Evolutionary conservation across 2,329 filamentous ascomycete genomes (phyloP).

Genomic region (Fusarium kyushuense): DNA sequence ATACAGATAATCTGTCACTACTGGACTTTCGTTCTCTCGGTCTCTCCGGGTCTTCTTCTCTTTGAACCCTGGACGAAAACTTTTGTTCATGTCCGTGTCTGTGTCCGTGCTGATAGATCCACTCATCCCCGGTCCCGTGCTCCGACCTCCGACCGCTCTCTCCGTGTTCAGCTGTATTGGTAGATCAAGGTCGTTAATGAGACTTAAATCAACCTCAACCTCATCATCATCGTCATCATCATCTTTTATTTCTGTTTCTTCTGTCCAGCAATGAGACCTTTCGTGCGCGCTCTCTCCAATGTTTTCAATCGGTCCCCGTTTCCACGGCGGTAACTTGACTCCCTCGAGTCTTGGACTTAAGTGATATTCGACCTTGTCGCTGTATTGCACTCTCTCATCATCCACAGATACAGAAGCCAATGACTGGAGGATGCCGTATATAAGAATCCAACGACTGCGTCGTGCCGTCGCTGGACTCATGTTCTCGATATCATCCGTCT

Average conservation of each 20-base stretch:
- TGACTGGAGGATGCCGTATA: slow-evolving; percentile 71
- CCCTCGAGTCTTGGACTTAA: slow-evolving; percentile 64
- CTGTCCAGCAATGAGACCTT: slow-evolving; percentile 65
- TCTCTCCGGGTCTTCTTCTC: slow-evolving; percentile 11
- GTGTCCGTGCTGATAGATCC: slow-evolving; percentile 15
- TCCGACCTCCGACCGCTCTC: slow-evolving; percentile 20
- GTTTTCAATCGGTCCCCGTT: slow-evolving; percentile 35
- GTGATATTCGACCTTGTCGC: slow-evolving; percentile 67
- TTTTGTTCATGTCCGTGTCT: not conserved
- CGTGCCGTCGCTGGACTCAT: slow-evolving; percentile 67
- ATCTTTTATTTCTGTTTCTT: slow-evolving; percentile 49
- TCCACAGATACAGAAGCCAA: slow-evolving; percentile 71
- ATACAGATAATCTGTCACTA: slow-evolving; percentile 17
- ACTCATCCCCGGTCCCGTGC: slow-evolving; percentile 21
- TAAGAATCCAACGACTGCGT: slow-evolving; percentile 70
- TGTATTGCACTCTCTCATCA: slow-evolving; percentile 64
- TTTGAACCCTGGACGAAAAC: slow-evolving; percentile 13
- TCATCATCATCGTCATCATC: slow-evolving; percentile 23
- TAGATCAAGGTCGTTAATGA: slow-evolving; percentile 16
- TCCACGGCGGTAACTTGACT: slow-evolving; percentile 65
- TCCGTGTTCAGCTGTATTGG: slow-evolving; percentile 23
- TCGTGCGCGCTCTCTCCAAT: slow-evolving; percentile 60
- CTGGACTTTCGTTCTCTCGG: slow-evolving; percentile 22
- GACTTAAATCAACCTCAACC: slow-evolving; percentile 17
- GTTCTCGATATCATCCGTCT: slow-evolving; percentile 62